Evolutionary conservation across 768 basidiomycete genomes (phyloP).

Genomic region (Boletus subcaerulescens): DNA sequence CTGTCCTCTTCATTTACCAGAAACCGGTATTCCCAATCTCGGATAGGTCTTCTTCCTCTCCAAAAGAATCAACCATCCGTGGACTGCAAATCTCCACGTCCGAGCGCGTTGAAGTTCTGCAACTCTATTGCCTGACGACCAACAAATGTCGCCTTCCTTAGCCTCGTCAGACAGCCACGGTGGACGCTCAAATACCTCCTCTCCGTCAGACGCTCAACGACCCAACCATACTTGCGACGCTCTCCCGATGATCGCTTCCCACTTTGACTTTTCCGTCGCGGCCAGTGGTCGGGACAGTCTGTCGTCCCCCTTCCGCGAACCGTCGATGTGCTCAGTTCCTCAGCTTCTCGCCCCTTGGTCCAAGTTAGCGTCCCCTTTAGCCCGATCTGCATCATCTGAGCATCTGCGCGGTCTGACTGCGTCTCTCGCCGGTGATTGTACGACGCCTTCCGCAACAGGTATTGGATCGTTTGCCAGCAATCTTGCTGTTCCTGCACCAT

Average conservation of each 20-base stretch:
- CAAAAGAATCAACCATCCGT: constrained; percentile 19
- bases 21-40: constrained; percentile 18
- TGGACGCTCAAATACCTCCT: constrained; percentile 28
- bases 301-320: constrained; percentile 9
- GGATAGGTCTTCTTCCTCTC: constrained; percentile 15
- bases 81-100: constrained; percentile 31
- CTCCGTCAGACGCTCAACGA: neutral
- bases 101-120: constrained; percentile 13
- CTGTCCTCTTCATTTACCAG: constrained; percentile 15
- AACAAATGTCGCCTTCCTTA: constrained; percentile 32
- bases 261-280: constrained; percentile 1
- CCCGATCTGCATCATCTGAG: constrained; percentile 5
- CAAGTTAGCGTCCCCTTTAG: neutral
- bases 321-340: neutral
- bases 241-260: constrained; percentile 17
- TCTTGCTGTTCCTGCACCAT: neutral
- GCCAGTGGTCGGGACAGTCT: constrained; percentile 1
- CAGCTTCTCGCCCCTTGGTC: constrained; percentile 3
- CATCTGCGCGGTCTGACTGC: neutral
- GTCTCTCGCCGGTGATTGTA: constrained; percentile 3
- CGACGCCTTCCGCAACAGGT: neutral
- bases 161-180: constrained; percentile 6
- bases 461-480: constrained; percentile 1
- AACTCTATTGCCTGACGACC: constrained; percentile 31
- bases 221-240: constrained; percentile 4